A percentile compares a stretch with the other conserved stretches of the same genome.
Evolutionary conservation across 164 flowering plant species (phyloP).

Genomic region (Dillenia suffruticosa): DNA sequence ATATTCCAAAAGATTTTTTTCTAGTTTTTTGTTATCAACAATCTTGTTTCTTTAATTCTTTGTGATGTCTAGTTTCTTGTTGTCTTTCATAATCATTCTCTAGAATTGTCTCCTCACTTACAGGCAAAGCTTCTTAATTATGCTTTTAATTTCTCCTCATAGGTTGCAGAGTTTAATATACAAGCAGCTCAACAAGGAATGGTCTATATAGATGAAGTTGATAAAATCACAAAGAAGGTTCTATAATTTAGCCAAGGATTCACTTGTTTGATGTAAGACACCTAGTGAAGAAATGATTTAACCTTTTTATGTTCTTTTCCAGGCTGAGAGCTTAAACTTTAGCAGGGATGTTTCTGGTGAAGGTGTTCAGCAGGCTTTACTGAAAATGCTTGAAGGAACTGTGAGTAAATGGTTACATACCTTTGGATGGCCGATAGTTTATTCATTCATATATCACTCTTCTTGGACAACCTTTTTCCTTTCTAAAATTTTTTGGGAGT

Average conservation of each 20-base stretch:
- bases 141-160: constrained; percentile 3
- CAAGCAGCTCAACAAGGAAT: constrained; percentile 99
- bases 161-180: constrained; percentile 96
- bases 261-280: too few relatives aligned
- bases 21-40: too few relatives aligned
- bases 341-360: constrained; percentile 99
- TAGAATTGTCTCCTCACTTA: too few relatives aligned
- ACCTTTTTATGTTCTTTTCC: constrained; percentile 16
- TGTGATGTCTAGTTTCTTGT: too few relatives aligned
- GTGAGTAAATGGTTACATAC: constrained; percentile 43
- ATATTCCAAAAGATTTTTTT: too few relatives aligned
- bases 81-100: too few relatives aligned
- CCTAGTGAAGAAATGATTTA: neutral
- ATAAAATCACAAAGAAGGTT: constrained; percentile 98
- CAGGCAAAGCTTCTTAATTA: neutral
- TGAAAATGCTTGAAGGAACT: constrained; percentile 99
- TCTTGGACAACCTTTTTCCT: too few relatives aligned
- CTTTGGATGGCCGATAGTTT: too few relatives aligned
- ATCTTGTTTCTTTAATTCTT: too few relatives aligned
- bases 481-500: too few relatives aligned
- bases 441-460: too few relatives aligned
- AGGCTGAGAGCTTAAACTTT: constrained; percentile 89
- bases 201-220: constrained; percentile 98
- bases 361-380: constrained; percentile 95
- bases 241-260: neutral